Base-by-base conservation (phyloP, 306 rosid species). In the Trifolium subterraneum region DNA sequence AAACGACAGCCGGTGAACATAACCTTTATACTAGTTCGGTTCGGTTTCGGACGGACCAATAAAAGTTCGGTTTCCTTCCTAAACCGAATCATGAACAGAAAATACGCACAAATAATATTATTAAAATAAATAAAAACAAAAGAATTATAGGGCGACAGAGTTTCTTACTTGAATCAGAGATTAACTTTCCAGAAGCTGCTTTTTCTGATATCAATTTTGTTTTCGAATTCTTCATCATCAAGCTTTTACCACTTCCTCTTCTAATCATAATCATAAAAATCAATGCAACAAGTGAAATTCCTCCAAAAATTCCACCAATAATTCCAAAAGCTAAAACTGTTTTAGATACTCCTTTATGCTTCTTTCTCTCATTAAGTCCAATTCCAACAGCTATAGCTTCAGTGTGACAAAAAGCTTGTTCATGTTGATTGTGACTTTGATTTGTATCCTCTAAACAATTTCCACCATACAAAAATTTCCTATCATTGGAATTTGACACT, bases 301-400 rank as follows among this genome's bases (percentile, higher is more conserved):
- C 93, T 83, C 91, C 98, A 14, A 84, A 72, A 51, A 68, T 9
- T 6, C 86, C 89, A 29, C 93, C 90, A 19, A 83, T 66, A 45
- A 94, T 79, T 56, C 82, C 82, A 23, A 73, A 15, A 19, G 85
- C 69, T 62, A 88, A 78, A 55, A 75, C 68, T 7, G 70, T 66
- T 77, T 89, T 90, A 51, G 83, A 89, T 54, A 76, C 83, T 64
- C 35, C 14, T 58, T 78, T 85, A 56, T 51, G 72, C 70, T 90
- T 90, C 80, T 76, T 86, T 66, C 68, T 78, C 67, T 84, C 88
- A 56, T 22, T 12, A 4, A 93, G 84, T 36, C 83, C 56, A 76
- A 94, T 87, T 75, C 98, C 97, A 74, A 90, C 98, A 54, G 98
- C 98, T 35, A 94, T 77, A 4, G 98, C 98, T 85, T 90, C 97